Evolutionary conservation across 495 filamentous ascomycete genomes (phyloP), one percentile per base, ranked within the genome.

Genomic region (Aspergillus kassunensis): DNA sequence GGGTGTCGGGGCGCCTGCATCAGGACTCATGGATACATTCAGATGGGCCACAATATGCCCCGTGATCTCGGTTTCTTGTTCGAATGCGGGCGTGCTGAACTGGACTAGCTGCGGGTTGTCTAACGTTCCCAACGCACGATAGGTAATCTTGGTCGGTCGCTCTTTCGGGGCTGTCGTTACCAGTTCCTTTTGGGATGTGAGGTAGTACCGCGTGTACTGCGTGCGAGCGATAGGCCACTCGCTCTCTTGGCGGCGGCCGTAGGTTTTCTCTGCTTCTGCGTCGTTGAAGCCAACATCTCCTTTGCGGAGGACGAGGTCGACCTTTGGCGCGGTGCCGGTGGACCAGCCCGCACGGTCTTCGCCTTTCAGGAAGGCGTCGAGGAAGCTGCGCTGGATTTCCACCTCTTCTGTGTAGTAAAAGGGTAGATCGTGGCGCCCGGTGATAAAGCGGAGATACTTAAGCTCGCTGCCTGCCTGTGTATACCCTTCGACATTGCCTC

Each of bases 361-460:
- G 6, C 74, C 80, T 56, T 83, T 85, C 21, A 88, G 74, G 59
- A 87, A 88, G 0, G 84, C 85, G 52, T 84, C 78, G 2, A 87
- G 68, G 55, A 88, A 87, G 51, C 76, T 81, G 27, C 71, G 72
- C 58, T 88, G 84, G 0, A 88, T 23, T 51, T 84, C 77, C 3
- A 84, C 83, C 48, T 85, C 79, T 33, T 85, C 80, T 2, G 73
- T 54, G 53, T 85, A 86, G 65, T 86, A 88, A 66, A 88, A 87
- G 0, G 85, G 85, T 6, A 88, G 70, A 56, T 88, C 84, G 55
- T 88, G 85, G 0, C 85, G 76, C 10, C 84, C 85, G 0, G 78
- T 82, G 54, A 88, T 83, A 59, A 86, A 83, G 9, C 83, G 75
- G 4, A 87, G 66, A 53, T 83, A 87, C 61, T 88, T 88, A 36